Conservation (phyloP, 1,284 basidiomycete genomes). For the Anthracocystis setariae region DNA sequence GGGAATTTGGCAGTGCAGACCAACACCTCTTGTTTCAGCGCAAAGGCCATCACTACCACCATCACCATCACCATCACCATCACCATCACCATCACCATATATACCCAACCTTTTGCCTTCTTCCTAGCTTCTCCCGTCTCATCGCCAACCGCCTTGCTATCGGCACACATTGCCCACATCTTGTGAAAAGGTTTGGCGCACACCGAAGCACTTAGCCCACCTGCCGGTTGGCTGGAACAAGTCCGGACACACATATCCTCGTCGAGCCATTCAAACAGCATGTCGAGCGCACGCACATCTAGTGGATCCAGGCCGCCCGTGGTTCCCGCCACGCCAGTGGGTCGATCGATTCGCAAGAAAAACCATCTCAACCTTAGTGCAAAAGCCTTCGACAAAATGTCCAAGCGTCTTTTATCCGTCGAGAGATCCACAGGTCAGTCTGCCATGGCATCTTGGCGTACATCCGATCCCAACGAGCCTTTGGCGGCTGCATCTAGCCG, state of each 20-base stretch:
- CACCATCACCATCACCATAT: slow-evolving; percentile 3
- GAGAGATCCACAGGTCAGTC: slow-evolving; percentile 39
- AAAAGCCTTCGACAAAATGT: slow-evolving; percentile 60
- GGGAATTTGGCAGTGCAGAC: slow-evolving; percentile 8
- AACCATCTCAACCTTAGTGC: slow-evolving; percentile 56
- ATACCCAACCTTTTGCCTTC: slow-evolving; percentile 8
- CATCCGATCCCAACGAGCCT: slow-evolving; percentile 28
- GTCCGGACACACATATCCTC: background rate
- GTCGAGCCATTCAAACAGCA: background rate
- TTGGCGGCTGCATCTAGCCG: slow-evolving; percentile 26
- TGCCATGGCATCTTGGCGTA: slow-evolving; percentile 32
- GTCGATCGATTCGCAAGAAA: slow-evolving; percentile 46
- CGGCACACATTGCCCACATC: background rate
- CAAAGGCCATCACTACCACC: background rate
- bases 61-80: background rate
- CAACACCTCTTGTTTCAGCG: slow-evolving; percentile 24
- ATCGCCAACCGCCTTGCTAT: no score
- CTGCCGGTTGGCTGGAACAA: background rate
- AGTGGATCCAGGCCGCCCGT: slow-evolving; percentile 42
- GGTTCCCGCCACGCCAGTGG: slow-evolving; percentile 43
- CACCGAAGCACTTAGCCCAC: background rate
- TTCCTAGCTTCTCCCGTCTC: background rate
- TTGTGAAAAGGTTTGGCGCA: background rate
- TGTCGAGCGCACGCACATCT: slow-evolving; percentile 39
- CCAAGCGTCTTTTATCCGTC: slow-evolving; percentile 41